A percentile compares a stretch with the other conserved stretches of the same genome.
These are phyloP conservation scores for Podaxis sp. DNA, from an alignment of 768 basidiomycete genomes.

Conservation along the genomic window DNA sequence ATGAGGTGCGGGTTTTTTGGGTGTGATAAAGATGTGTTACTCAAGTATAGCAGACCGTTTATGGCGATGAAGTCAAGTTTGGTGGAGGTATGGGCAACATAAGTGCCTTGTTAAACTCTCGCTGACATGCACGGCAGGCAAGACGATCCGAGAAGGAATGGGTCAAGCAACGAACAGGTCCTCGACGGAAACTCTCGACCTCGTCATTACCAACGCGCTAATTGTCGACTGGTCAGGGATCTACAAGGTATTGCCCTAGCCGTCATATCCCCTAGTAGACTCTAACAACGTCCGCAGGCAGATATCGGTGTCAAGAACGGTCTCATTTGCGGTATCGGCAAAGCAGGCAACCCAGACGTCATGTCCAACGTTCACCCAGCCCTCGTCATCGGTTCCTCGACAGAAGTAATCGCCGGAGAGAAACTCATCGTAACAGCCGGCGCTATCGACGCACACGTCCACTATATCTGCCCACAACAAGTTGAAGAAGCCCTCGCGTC, in stretches of 20 bases:
- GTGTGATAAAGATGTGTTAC: not conserved
- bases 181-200: slow-evolving; percentile 71
- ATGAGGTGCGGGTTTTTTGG: slow-evolving; percentile 49
- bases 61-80: slow-evolving; percentile 98
- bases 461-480: slow-evolving; percentile 94
- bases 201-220: slow-evolving; percentile 93
- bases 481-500: slow-evolving; percentile 80
- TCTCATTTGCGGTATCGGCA: slow-evolving; percentile 84
- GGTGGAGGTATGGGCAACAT: slow-evolving; percentile 67
- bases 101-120: not conserved
- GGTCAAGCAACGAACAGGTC: slow-evolving; percentile 82
- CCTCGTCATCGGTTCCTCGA: slow-evolving; percentile 85
- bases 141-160: slow-evolving; percentile 95
- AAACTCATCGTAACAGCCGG: slow-evolving; percentile 93
- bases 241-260: slow-evolving; percentile 65
- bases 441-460: slow-evolving; percentile 87
- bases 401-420: slow-evolving; percentile 96
- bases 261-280: not conserved
- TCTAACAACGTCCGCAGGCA: slow-evolving; percentile 50
- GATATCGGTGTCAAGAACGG: slow-evolving; percentile 92
- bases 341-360: slow-evolving; percentile 94
- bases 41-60: slow-evolving; percentile 55
- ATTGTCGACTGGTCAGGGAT: slow-evolving; percentile 96
- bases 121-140: slow-evolving; percentile 48
- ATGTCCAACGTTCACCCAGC: slow-evolving; percentile 76